A percentile compares a stretch with the other conserved stretches of the same genome.
Conservation (phyloP, 805 yeast species). For the Starmerella floris region DNA sequence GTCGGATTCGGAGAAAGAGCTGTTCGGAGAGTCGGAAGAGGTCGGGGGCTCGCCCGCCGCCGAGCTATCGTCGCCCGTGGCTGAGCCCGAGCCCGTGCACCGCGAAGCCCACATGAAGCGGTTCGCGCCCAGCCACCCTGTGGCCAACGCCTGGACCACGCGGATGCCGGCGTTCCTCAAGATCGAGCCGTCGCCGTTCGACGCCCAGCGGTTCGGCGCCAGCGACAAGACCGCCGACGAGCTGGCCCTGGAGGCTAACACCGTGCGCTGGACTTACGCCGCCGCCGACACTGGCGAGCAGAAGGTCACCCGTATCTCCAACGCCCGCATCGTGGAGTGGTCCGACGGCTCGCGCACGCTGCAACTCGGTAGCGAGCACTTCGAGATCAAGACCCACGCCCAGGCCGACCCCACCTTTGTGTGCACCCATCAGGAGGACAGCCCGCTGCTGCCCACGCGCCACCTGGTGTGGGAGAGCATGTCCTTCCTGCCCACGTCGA, state of each 20-base stretch:
- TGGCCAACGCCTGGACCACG: conserved; percentile 12
- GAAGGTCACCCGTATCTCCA: conserved; percentile 63
- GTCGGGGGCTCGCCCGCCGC: conserved; percentile 3
- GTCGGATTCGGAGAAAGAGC: conserved; percentile 18
- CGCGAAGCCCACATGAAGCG: conserved; percentile 14
- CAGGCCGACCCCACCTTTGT: conserved; percentile 52
- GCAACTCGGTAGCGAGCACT: conserved; percentile 75
- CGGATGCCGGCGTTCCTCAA: conserved; percentile 73
- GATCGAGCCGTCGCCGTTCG: conserved; percentile 79
- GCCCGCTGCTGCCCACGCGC: conserved; percentile 58
- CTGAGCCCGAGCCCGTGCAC: conserved; percentile 12
- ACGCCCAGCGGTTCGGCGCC: conserved; percentile 26
- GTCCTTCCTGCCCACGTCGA: conserved; percentile 79
- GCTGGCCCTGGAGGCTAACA: conserved; percentile 49
- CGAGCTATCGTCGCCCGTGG: conserved; percentile 2
- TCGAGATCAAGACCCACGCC: conserved; percentile 41
- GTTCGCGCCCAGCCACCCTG: conserved; percentile 19
- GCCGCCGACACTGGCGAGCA: conserved; percentile 30
- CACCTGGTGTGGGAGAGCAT: conserved; percentile 50
- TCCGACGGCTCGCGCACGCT: conserved; percentile 80
- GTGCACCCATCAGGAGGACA: conserved; percentile 55
- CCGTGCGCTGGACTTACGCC: conserved; percentile 88
- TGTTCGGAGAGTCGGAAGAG: conserved; percentile 16
- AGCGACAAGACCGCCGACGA: conserved; percentile 25
- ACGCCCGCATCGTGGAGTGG: conserved; percentile 86